phyloP scores from a whole-genome alignment of 805 yeast species.

The Hanseniaspora hatyaiensis region DNA sequence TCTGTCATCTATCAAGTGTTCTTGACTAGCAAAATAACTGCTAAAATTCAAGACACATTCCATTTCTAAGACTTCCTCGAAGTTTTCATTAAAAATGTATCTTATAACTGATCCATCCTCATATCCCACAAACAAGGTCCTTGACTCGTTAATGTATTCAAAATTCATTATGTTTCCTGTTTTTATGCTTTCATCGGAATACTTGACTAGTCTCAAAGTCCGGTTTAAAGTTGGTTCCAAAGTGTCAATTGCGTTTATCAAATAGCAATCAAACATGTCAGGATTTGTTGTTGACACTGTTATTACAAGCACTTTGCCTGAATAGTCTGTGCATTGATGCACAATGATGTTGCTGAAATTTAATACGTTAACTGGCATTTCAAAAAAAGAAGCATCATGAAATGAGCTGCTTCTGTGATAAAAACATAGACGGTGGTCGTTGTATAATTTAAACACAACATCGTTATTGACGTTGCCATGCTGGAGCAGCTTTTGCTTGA shows the following conservation, averaged over 20 bases:
- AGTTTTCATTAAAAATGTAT: not conserved
- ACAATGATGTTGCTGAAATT: slow-evolving; percentile 11
- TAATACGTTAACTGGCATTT: slow-evolving; percentile 12
- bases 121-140: slow-evolving; percentile 2
- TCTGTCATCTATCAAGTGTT: too few species aligned
- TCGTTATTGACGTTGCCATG: too few species aligned
- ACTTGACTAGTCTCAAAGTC: not conserved
- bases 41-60: not conserved
- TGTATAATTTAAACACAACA: too few species aligned
- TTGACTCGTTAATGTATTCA: not conserved
- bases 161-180: slow-evolving; percentile 14
- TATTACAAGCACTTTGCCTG: not conserved
- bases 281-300: slow-evolving; percentile 13
- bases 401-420: too few species aligned
- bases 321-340: not conserved
- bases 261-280: slow-evolving; percentile 7
- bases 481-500: too few species aligned
- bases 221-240: not conserved
- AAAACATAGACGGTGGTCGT: too few species aligned
- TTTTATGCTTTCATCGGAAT: not conserved
- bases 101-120: slow-evolving; percentile 2
- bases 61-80: not conserved
- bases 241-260: not conserved
- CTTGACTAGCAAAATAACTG: not conserved
- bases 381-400: too few species aligned